Evolutionary conservation across 208 protist species (phyloP).

Genomic region (Wallacemonas rigidus): DNA sequence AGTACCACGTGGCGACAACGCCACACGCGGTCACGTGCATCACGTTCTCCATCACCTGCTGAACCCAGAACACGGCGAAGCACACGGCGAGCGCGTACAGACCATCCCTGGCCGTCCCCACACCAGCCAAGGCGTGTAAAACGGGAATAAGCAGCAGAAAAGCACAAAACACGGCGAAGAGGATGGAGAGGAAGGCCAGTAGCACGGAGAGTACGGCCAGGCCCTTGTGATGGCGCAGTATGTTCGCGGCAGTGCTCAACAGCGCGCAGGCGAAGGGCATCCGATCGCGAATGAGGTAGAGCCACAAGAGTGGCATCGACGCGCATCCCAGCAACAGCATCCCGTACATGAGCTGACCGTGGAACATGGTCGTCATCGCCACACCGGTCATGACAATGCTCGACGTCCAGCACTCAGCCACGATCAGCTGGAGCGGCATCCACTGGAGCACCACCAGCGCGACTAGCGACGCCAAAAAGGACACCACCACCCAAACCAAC

Average conservation of each 20-base stretch:
- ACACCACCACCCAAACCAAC: constrained; percentile 26
- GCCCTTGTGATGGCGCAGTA: constrained; percentile 44
- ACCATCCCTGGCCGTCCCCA: constrained; percentile 14
- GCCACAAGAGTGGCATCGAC: constrained; percentile 49
- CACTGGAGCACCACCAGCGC: constrained; percentile 14
- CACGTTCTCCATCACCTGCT: constrained; percentile 58
- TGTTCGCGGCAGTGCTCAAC: constrained; percentile 34
- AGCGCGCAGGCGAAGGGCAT: constrained; percentile 62
- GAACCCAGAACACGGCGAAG: constrained; percentile 65
- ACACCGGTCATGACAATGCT: constrained; percentile 13
- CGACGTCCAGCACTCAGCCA: constrained; percentile 12
- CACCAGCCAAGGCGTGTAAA: constrained; percentile 25
- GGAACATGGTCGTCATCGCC: constrained; percentile 13
- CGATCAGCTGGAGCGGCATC: constrained; percentile 19
- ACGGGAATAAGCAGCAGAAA: constrained; percentile 31
- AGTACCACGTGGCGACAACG: constrained; percentile 89
- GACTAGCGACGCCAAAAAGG: constrained; percentile 23
- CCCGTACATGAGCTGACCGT: constrained; percentile 13
- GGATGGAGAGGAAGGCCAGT: constrained; percentile 29
- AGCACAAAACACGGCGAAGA: constrained; percentile 27
- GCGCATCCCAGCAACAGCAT: constrained; percentile 34
- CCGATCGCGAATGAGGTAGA: constrained; percentile 65
- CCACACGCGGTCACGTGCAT: constrained; percentile 77
- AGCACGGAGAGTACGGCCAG: constrained; percentile 44
- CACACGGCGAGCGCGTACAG: constrained; percentile 29